Evolutionary conservation across 192 early-diverging fungal genomes (phyloP).

Genomic region (Dimargaris verticillata): DNA sequence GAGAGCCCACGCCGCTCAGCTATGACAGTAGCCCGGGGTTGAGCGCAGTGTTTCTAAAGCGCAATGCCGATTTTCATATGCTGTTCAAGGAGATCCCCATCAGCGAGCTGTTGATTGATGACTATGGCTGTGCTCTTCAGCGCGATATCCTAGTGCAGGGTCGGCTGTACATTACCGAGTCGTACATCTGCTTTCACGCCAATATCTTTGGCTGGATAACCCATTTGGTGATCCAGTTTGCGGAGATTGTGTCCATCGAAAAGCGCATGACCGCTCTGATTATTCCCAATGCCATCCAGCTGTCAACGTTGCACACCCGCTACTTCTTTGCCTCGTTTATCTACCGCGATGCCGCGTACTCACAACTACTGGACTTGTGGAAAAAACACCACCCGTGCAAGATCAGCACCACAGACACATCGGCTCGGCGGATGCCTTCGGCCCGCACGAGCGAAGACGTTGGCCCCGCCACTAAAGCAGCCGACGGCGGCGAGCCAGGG

Average conservation of each 20-base stretch:
- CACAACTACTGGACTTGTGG: slow-evolving; percentile 55
- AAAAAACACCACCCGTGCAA: slow-evolving; percentile 14
- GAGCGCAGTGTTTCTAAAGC: slow-evolving; percentile 31
- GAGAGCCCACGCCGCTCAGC: too few relatives aligned
- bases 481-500: too few relatives aligned
- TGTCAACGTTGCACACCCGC: slow-evolving; percentile 52
- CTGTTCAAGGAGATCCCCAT: slow-evolving; percentile 33
- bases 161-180: slow-evolving; percentile 64
- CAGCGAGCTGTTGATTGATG: slow-evolving; percentile 34
- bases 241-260: slow-evolving; percentile 67
- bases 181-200: slow-evolving; percentile 66
- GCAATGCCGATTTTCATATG: slow-evolving; percentile 32
- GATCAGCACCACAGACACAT: too few relatives aligned
- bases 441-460: not conserved
- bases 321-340: slow-evolving; percentile 79
- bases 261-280: slow-evolving; percentile 70
- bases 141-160: slow-evolving; percentile 82
- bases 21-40: slow-evolving; percentile 21
- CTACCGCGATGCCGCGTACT: slow-evolving; percentile 61
- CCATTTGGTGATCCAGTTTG: slow-evolving; percentile 52
- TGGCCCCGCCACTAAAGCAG: not conserved
- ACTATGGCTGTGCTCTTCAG: slow-evolving; percentile 74
- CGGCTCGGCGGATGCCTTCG: not conserved
- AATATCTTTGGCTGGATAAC: slow-evolving; percentile 87
- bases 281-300: slow-evolving; percentile 76